A percentile compares a stretch with the other conserved stretches of the same genome.
phyloP scores from a whole-genome alignment of 2,329 filamentous ascomycete species.

The Trichoderma atrobrunneum region DNA sequence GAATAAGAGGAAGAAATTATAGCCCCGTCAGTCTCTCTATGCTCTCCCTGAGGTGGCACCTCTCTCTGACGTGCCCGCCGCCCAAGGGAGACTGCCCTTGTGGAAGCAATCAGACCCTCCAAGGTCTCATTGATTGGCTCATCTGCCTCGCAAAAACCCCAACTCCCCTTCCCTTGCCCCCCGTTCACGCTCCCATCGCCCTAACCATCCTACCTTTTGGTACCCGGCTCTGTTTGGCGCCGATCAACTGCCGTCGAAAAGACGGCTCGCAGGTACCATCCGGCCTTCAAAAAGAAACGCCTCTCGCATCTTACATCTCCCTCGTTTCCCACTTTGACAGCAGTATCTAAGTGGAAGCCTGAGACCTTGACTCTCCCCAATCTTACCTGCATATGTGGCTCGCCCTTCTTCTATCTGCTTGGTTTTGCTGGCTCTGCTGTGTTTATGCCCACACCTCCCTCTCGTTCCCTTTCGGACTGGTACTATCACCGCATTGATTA shows the following conservation, averaged over 20 bases:
- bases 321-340: slow-evolving; percentile 21
- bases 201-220: slow-evolving; percentile 13
- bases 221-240: slow-evolving; percentile 13
- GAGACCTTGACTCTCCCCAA: slow-evolving; percentile 32
- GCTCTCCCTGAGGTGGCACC: slow-evolving; percentile 7
- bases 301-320: slow-evolving; percentile 29
- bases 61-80: slow-evolving; percentile 20
- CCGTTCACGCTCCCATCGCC: slow-evolving; percentile 2
- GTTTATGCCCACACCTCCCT: slow-evolving; percentile 1
- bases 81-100: slow-evolving; percentile 21
- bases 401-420: slow-evolving; percentile 21
- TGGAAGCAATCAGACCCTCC: slow-evolving; percentile 10
- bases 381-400: slow-evolving; percentile 26
- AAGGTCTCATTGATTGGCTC: slow-evolving; percentile 9
- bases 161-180: slow-evolving; percentile 13
- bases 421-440: not conserved
- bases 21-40: not conserved
- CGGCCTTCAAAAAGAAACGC: slow-evolving; percentile 36
- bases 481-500: not conserved
- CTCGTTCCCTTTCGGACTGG: not conserved
- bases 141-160: not conserved
- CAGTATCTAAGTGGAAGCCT: slow-evolving; percentile 27
- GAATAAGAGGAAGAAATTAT: not conserved
- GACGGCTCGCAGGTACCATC: slow-evolving; percentile 33
- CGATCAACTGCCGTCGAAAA: slow-evolving; percentile 23